phyloP scores from a whole-genome alignment of 805 yeast species.

The Saturnispora galanensis region DNA sequence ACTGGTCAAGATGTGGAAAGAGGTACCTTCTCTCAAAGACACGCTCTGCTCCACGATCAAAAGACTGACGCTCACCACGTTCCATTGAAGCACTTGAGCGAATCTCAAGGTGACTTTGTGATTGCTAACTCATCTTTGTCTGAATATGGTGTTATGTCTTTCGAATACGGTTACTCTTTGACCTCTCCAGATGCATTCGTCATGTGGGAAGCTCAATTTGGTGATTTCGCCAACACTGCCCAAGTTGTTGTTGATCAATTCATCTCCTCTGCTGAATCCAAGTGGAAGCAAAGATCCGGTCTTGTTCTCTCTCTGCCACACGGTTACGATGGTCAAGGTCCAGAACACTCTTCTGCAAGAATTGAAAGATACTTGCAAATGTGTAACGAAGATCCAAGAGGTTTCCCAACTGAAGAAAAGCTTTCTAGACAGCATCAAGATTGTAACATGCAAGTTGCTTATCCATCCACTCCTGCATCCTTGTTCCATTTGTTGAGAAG shows the following conservation, averaged over 20 bases:
- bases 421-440: conserved; percentile 97
- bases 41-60: conserved; percentile 96
- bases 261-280: conserved; percentile 91
- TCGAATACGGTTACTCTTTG: conserved; percentile 96
- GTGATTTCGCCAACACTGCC: conserved; percentile 99
- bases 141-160: conserved; percentile 99
- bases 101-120: conserved; percentile 75
- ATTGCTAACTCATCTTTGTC: conserved; percentile 93
- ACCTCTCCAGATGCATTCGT: conserved; percentile 96
- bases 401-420: conserved; percentile 82
- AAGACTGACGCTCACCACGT: conserved; percentile 70
- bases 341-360: conserved; percentile 98
- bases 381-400: conserved; percentile 92
- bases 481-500: conserved; percentile 94
- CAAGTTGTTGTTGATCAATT: conserved; percentile 97
- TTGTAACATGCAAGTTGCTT: conserved; percentile 94
- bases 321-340: conserved; percentile 99
- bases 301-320: conserved; percentile 91
- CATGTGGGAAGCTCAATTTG: conserved; percentile 99
- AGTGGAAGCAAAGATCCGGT: conserved; percentile 99
- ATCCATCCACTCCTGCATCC: conserved; percentile 97
- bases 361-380: conserved; percentile 92
- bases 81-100: conserved; percentile 73
- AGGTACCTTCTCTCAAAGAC: conserved; percentile 99
- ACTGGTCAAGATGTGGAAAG: conserved; percentile 99